Evolutionary conservation across 2,329 filamentous ascomycete species (phyloP).

Genomic region (Neonectria magnoliae): DNA sequence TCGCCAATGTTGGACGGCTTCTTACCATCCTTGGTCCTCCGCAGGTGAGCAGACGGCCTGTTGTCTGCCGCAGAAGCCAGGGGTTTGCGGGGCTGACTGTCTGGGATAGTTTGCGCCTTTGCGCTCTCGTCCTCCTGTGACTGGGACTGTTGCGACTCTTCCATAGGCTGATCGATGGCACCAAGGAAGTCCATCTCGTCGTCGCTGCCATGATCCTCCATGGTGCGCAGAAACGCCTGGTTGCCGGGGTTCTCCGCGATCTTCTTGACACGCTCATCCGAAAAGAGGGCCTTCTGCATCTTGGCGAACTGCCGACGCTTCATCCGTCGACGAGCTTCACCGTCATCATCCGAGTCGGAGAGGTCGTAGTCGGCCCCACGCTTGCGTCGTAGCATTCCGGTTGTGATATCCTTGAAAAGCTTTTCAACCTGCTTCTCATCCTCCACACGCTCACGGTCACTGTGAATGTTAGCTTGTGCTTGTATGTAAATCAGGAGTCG

Average conservation of each 20-base stretch:
- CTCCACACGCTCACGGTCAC: conserved; percentile 79
- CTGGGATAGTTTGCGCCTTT: conserved; percentile 53
- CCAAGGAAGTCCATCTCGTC: conserved; percentile 82
- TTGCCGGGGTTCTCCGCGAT: conserved; percentile 91
- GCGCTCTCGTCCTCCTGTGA: conserved; percentile 45
- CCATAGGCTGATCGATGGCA: conserved; percentile 48
- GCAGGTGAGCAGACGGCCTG: conserved; percentile 68
- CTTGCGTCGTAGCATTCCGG: conserved; percentile 85
- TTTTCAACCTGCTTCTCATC: conserved; percentile 92
- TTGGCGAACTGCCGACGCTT: conserved; percentile 90
- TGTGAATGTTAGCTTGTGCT: conserved; percentile 48
- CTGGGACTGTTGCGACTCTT: conserved; percentile 50
- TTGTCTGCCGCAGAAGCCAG: conserved; percentile 53
- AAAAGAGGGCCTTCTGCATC: conserved; percentile 88
- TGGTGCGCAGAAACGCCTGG: conserved; percentile 87
- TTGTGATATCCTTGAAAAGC: conserved; percentile 92
- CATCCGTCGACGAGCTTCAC: conserved; percentile 78
- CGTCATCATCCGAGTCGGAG: conserved; percentile 90
- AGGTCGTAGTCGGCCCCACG: conserved; percentile 84
- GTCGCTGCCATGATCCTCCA: conserved; percentile 82
- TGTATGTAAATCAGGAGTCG: background rate
- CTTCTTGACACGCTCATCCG: conserved; percentile 90
- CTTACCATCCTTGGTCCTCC: conserved; percentile 69
- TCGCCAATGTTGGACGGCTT: conserved; percentile 82
- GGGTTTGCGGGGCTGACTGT: conserved; percentile 60